These are phyloP conservation scores for Debaryomycetaceae sp. DNA, from an alignment of 1,139 yeast species.

Conservation along the genomic window DNA sequence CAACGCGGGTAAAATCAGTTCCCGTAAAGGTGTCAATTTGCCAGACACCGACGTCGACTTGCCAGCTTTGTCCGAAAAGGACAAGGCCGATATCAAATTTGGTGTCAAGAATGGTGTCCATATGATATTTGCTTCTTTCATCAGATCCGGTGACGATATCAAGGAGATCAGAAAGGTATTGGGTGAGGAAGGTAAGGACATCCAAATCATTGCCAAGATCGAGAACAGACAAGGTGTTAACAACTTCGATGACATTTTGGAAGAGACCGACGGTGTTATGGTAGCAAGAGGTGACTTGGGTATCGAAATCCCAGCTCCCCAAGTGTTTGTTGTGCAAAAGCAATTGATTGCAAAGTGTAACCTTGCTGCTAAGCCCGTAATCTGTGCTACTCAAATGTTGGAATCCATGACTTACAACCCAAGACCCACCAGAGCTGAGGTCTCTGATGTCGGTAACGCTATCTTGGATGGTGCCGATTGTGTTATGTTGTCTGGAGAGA, in stretches of 20 bases:
- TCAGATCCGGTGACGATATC: conserved; percentile 91
- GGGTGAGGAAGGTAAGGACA: conserved; percentile 95
- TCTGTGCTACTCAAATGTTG: conserved; percentile 99
- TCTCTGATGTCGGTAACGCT: conserved; percentile 98
- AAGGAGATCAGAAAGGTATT: conserved; percentile 85
- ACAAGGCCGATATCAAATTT: conserved; percentile 81
- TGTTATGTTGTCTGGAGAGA: conserved; percentile 99
- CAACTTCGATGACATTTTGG: conserved; percentile 94
- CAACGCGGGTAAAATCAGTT: conserved; percentile 92
- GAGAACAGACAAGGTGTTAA: conserved; percentile 99
- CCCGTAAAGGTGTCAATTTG: conserved; percentile 98
- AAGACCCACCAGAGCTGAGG: conserved; percentile 99
- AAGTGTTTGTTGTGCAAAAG: conserved; percentile 97
- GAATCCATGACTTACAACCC: conserved; percentile 99
- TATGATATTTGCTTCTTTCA: conserved; percentile 97
- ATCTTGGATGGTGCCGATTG: conserved; percentile 99
- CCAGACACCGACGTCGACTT: conserved; percentile 99
- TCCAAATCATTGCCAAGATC: conserved; percentile 94
- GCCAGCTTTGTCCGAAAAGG: conserved; percentile 97
- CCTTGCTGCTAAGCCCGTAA: conserved; percentile 98
- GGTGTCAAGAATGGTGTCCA: conserved; percentile 97
- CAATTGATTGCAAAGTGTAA: conserved; percentile 98
- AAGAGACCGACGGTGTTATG: conserved; percentile 98
- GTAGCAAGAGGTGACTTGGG: conserved; percentile 99
- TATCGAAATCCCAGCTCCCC: conserved; percentile 98